Evolutionary conservation across 352 stramenopile species (phyloP).

Genomic region (Phytopythium boreale): DNA sequence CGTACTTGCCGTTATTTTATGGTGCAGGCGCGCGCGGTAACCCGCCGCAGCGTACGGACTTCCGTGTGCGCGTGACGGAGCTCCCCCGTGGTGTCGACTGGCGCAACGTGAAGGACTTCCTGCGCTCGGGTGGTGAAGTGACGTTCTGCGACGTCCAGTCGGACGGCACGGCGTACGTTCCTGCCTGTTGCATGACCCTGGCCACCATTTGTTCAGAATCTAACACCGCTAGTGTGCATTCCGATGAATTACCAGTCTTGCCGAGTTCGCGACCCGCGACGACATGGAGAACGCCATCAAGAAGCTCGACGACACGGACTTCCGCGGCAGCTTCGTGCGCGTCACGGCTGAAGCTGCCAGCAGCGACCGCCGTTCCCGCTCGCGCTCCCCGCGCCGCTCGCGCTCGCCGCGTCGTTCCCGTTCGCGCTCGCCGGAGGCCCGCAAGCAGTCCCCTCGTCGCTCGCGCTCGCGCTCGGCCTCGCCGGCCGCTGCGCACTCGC

Average conservation of each 20-base stretch:
- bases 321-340: constrained; percentile 81
- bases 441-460: constrained; percentile 61
- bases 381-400: constrained; percentile 53
- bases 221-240: neutral
- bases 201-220: neutral
- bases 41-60: constrained; percentile 73
- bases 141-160: constrained; percentile 84
- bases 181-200: constrained; percentile 5
- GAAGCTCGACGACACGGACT: constrained; percentile 88
- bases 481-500: constrained; percentile 42
- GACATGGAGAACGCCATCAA: constrained; percentile 84
- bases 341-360: constrained; percentile 46
- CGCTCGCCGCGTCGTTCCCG: constrained; percentile 65
- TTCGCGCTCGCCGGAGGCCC: constrained; percentile 60
- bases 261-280: constrained; percentile 77
- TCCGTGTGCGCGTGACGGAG: constrained; percentile 72
- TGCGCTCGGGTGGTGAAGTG: constrained; percentile 79
- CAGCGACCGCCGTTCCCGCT: constrained; percentile 43
- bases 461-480: constrained; percentile 59
- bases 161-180: constrained; percentile 78
- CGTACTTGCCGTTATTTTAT: neutral
- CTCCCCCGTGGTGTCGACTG: constrained; percentile 77
- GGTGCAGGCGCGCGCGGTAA: constrained; percentile 34
- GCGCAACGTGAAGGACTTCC: constrained; percentile 87
- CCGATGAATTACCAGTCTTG: constrained; percentile 40